phyloP scores from a whole-genome alignment of 495 filamentous ascomycete species.

The Penicillium canescens region DNA sequence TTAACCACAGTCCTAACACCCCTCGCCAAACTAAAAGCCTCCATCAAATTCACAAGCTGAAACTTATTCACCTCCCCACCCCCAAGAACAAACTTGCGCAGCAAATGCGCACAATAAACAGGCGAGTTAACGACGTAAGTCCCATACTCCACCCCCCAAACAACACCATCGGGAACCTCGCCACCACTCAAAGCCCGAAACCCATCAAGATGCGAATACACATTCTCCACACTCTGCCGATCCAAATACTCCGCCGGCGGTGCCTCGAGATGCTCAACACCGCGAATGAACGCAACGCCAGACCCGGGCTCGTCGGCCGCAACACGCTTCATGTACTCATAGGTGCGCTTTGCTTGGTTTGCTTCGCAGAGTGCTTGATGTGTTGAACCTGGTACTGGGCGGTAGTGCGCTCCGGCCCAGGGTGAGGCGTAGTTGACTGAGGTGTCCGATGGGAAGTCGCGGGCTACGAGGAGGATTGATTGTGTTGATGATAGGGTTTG shows the following conservation, averaged over 20 bases:
- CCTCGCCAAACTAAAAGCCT: slow-evolving; percentile 45
- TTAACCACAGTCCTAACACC: slow-evolving; percentile 56
- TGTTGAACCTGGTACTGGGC: slow-evolving; percentile 50
- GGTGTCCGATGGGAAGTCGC: slow-evolving; percentile 52
- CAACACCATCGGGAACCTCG: slow-evolving; percentile 49
- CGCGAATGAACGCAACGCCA: slow-evolving; percentile 54
- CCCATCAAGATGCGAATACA: slow-evolving; percentile 37
- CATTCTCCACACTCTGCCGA: slow-evolving; percentile 19
- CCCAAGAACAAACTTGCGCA: slow-evolving; percentile 50
- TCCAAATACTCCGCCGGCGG: slow-evolving; percentile 47
- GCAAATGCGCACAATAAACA: slow-evolving; percentile 58
- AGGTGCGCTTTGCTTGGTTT: slow-evolving; percentile 51
- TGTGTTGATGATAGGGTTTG: slow-evolving; percentile 32
- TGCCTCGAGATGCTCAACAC: slow-evolving; percentile 60
- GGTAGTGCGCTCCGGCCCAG: slow-evolving; percentile 66
- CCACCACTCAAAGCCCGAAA: slow-evolving; percentile 39
- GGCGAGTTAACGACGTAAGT: slow-evolving; percentile 63
- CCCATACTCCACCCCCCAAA: slow-evolving; percentile 57
- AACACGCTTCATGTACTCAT: slow-evolving; percentile 46
- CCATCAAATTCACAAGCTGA: slow-evolving; percentile 42
- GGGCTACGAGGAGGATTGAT: slow-evolving; percentile 54
- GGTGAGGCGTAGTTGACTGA: slow-evolving; percentile 65
- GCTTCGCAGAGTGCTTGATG: slow-evolving; percentile 47
- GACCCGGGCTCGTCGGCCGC: slow-evolving; percentile 40
- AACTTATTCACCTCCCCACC: slow-evolving; percentile 50